Evolutionary conservation across 2,329 filamentous ascomycete genomes (phyloP).

Genomic region (Chrysosporium keratinophilum): DNA sequence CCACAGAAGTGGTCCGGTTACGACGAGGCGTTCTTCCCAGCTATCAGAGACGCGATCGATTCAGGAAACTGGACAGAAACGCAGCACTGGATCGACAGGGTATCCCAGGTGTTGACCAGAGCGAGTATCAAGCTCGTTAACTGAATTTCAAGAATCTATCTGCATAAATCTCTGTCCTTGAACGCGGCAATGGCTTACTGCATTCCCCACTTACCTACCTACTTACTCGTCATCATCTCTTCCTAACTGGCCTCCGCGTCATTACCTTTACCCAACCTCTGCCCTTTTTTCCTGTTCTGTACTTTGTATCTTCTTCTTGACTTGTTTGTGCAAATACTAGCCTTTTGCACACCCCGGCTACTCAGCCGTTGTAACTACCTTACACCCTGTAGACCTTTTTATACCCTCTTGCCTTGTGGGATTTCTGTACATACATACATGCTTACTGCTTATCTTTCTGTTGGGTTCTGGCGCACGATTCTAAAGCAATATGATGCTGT

Average conservation of each 20-base stretch:
- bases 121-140: constrained; percentile 46
- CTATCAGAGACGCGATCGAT: constrained; percentile 71
- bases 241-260: too few relatives aligned
- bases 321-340: too few relatives aligned
- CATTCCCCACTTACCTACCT: not conserved
- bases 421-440: not conserved
- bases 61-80: constrained; percentile 59
- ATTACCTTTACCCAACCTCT: not conserved
- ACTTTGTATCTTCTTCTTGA: not conserved
- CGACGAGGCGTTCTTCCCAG: constrained; percentile 62
- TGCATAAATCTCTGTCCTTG: not conserved
- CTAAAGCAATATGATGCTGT: not conserved
- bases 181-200: not conserved
- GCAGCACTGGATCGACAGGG: constrained; percentile 58
- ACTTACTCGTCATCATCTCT: not conserved
- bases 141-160: not conserved
- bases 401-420: not conserved
- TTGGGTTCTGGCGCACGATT: not conserved
- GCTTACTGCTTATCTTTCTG: not conserved
- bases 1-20: constrained; percentile 67
- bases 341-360: not conserved
- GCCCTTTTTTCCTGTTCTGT: not conserved
- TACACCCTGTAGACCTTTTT: not conserved
- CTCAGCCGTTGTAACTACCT: too few relatives aligned
- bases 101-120: constrained; percentile 54